phyloP scores from a whole-genome alignment of 306 rosid species.

The Dryas drummondii region DNA sequence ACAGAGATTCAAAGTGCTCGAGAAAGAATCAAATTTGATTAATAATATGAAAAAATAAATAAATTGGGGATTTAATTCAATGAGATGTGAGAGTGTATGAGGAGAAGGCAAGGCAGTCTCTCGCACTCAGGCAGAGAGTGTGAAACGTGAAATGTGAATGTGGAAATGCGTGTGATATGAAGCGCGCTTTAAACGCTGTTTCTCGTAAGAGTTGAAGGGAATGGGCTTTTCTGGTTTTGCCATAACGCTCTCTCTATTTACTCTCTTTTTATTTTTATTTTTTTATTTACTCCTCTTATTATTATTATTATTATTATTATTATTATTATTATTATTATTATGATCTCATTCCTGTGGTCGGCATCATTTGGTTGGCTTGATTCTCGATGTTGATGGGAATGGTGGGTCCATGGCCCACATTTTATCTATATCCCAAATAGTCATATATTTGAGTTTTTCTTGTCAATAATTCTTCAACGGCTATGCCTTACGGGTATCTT shows the following conservation, averaged over 20 bases:
- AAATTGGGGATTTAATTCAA: neutral
- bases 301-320: no score
- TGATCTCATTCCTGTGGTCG: neutral
- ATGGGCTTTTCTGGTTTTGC: conserved; percentile 2
- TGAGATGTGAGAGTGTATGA: neutral
- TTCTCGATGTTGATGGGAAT: neutral
- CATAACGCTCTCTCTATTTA: neutral
- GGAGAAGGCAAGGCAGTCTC: neutral
- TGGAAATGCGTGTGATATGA: neutral
- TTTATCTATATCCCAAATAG: neutral
- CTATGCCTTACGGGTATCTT: no score
- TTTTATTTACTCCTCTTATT: no score
- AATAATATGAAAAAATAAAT: no score
- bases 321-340: no score
- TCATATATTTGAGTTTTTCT: neutral
- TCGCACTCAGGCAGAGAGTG: neutral
- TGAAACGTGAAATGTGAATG: neutral
- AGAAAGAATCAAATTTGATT: neutral
- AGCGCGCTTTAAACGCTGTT: conserved; percentile 20
- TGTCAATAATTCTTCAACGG: no score
- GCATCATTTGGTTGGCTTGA: neutral
- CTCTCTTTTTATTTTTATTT: no score
- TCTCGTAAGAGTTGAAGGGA: neutral
- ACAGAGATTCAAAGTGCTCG: neutral
- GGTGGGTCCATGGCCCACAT: conserved; percentile 8